These are phyloP conservation scores for Fusarium tupiense DNA, from an alignment of 2,329 filamentous ascomycete genomes.

Conservation along the genomic window DNA sequence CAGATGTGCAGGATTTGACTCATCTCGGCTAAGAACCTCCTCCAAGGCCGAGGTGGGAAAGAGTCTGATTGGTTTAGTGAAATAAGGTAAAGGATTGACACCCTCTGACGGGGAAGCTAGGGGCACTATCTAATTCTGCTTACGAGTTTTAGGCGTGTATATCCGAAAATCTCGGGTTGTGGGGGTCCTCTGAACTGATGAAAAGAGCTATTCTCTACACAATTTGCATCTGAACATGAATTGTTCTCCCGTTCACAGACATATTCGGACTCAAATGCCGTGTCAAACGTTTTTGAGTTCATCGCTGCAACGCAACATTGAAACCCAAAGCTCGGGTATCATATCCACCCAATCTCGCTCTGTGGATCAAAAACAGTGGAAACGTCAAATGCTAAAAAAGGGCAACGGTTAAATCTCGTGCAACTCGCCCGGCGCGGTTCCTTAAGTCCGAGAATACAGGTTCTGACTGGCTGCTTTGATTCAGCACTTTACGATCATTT, in stretches of 20 bases:
- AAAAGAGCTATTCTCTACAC: not conserved
- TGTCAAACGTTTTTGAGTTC: not conserved
- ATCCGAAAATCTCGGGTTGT: constrained; percentile 1
- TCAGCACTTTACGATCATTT: constrained; percentile 5
- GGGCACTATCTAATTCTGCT: not conserved
- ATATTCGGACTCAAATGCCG: not conserved
- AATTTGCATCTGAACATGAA: not conserved
- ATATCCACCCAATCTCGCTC: constrained; percentile 24
- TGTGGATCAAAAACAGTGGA: constrained; percentile 8
- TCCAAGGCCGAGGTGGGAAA: not conserved
- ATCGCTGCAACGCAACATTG: not conserved
- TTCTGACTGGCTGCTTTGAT: not conserved
- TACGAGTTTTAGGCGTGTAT: not conserved
- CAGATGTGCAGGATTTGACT: constrained; percentile 2
- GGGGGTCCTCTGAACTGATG: not conserved
- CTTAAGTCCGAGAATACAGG: constrained; percentile 3
- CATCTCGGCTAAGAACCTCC: constrained; percentile 11
- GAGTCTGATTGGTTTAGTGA: constrained; percentile 1
- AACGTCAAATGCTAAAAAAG: not conserved
- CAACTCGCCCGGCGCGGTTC: not conserved
- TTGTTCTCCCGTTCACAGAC: not conserved
- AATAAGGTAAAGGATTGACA: constrained; percentile 19
- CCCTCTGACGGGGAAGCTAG: not conserved
- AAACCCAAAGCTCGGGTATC: constrained; percentile 15
- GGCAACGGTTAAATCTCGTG: constrained; percentile 4